These are phyloP conservation scores for Quercus glauca DNA, from an alignment of 306 rosid species.

Conservation along the genomic window DNA sequence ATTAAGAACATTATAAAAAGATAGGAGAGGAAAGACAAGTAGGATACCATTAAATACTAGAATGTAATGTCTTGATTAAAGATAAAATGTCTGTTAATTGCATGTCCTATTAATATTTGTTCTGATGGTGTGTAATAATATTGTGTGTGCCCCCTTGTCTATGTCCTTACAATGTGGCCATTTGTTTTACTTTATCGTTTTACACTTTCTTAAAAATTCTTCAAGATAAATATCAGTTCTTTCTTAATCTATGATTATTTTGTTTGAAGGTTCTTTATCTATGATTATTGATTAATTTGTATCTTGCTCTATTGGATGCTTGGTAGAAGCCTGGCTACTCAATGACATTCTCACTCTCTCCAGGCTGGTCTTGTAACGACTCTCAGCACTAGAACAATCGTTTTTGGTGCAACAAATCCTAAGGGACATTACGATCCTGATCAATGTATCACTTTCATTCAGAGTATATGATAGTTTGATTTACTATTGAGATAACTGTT, in stretches of 20 bases:
- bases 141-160: not conserved
- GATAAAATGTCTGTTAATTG: not conserved
- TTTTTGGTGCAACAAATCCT: conserved; percentile 97
- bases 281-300: not conserved
- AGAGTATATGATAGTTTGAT: conserved; percentile 18
- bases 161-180: not conserved
- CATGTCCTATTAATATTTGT: not conserved
- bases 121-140: not conserved
- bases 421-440: conserved; percentile 96
- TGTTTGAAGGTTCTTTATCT: too few species aligned
- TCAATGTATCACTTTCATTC: conserved; percentile 68
- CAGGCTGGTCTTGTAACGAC: conserved; percentile 99
- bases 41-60: not conserved
- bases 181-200: not conserved
- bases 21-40: not conserved
- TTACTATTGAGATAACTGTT: conserved; percentile 9
- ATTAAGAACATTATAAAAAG: not conserved
- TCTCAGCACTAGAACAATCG: conserved; percentile 85
- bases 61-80: not conserved
- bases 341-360: conserved; percentile 24
- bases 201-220: not conserved
- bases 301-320: not conserved
- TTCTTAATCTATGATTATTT: not conserved
- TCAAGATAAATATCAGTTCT: not conserved
- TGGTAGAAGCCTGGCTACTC: conserved; percentile 20